phyloP scores from a whole-genome alignment of 73 alveolate genomes.

The Paramecium sonneborni region DNA sequence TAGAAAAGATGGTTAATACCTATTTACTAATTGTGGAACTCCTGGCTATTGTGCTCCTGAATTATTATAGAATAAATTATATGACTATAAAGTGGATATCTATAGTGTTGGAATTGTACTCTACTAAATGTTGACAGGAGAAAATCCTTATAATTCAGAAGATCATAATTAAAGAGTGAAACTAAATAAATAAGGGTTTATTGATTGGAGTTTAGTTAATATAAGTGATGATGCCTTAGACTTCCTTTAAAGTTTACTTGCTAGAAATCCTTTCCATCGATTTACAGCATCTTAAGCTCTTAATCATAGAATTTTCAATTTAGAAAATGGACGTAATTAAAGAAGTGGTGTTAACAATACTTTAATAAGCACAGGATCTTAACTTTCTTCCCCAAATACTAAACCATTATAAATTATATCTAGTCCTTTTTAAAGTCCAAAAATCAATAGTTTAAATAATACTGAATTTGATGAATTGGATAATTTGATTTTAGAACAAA shows the following conservation, averaged over 20 bases:
- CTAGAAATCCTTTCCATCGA: slow-evolving; percentile 16
- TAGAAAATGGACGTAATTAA: neutral
- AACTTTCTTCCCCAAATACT: neutral
- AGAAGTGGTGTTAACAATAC: neutral
- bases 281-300: neutral
- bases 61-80: slow-evolving; percentile 62
- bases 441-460: neutral
- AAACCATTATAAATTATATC: neutral
- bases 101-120: slow-evolving; percentile 44
- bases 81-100: slow-evolving; percentile 71
- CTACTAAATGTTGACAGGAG: slow-evolving; percentile 26
- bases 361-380: neutral
- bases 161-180: neutral
- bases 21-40: slow-evolving; percentile 76
- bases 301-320: neutral
- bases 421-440: neutral
- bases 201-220: neutral
- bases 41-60: slow-evolving; percentile 85
- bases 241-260: neutral
- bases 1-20: slow-evolving; percentile 57
- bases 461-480: slow-evolving; percentile 8
- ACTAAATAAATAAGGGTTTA: neutral
- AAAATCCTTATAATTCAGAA: slow-evolving; percentile 33
- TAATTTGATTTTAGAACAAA: neutral
- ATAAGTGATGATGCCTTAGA: neutral